Conservation (phyloP, 2,329 filamentous ascomycete species). For the Venturia aucupariae region DNA sequence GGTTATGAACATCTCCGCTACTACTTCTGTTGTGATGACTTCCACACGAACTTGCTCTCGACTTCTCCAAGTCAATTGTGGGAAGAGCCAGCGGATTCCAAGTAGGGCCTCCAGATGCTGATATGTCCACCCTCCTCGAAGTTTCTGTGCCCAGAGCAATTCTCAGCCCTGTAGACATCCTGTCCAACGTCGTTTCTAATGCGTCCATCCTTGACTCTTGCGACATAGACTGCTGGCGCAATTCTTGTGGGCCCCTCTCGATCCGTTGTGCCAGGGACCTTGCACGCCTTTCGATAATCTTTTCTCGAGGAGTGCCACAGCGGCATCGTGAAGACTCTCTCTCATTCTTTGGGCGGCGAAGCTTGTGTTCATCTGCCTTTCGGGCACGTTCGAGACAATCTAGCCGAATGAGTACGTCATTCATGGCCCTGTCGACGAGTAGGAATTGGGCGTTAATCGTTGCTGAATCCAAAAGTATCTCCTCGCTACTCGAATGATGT, state of each 20-base stretch:
- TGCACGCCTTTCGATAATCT: constrained; percentile 2
- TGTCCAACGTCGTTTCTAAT: not conserved
- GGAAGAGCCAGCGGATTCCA: not conserved
- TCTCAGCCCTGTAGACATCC: not conserved
- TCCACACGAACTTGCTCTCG: not conserved
- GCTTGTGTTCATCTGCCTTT: not conserved
- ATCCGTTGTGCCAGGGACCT: not conserved
- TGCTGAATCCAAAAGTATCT: not conserved
- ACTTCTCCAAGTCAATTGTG: not conserved
- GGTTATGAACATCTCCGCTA: not conserved
- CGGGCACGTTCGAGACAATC: not conserved
- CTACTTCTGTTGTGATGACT: not conserved
- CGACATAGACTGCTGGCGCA: not conserved
- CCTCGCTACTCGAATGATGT: not conserved
- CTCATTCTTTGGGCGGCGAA: not conserved
- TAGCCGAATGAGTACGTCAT: not conserved
- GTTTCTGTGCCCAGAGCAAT: not conserved
- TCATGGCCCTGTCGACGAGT: not conserved
- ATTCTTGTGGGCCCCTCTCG: not conserved
- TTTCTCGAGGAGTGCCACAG: not conserved
- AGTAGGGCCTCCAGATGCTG: not conserved
- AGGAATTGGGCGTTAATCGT: constrained; percentile 2
- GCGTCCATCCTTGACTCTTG: not conserved
- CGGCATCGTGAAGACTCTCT: not conserved
- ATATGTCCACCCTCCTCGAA: not conserved